Conservation (phyloP, 108 stramenopile genomes). For the Conticribra weissflogii region DNA sequence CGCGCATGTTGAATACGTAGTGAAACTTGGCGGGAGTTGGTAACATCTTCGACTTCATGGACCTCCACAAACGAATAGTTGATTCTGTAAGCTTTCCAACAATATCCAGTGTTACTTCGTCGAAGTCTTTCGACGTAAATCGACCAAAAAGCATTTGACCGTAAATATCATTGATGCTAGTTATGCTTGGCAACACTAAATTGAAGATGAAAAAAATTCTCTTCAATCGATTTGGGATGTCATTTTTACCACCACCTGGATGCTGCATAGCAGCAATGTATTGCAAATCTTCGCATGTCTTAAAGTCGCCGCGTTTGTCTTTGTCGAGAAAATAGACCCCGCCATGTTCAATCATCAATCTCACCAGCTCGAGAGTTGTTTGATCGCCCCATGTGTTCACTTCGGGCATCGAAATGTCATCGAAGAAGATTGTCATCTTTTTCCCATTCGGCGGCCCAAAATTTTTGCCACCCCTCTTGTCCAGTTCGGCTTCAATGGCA, state of each 20-base stretch:
- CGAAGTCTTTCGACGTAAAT: conserved; percentile 67
- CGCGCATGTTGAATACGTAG: conserved; percentile 94
- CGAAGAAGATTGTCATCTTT: conserved; percentile 93
- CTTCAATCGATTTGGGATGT: conserved; percentile 92
- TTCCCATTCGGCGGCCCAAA: conserved; percentile 92
- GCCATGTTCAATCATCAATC: conserved; percentile 80
- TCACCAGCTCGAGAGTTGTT: conserved; percentile 88
- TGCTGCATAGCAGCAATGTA: conserved; percentile 92
- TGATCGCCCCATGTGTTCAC: conserved; percentile 95
- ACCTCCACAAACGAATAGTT: conserved; percentile 82
- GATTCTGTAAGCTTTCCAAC: conserved; percentile 76
- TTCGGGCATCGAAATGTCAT: conserved; percentile 92
- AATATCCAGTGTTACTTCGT: conserved; percentile 55
- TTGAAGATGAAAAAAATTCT: conserved; percentile 94
- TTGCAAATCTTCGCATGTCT: conserved; percentile 86
- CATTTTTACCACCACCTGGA: conserved; percentile 90
- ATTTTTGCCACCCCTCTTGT: conserved; percentile 91
- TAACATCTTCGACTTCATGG: conserved; percentile 88
- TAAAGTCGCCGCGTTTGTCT: conserved; percentile 93
- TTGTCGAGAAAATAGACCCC: conserved; percentile 93
- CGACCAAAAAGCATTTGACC: conserved; percentile 88
- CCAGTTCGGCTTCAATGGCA: conserved; percentile 87
- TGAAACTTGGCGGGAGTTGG: conserved; percentile 94
- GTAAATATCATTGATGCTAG: conserved; percentile 92
- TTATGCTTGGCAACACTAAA: conserved; percentile 86